phyloP scores from a whole-genome alignment of 2,329 filamentous ascomycete species.

The Hymenoscyphus albidus region DNA sequence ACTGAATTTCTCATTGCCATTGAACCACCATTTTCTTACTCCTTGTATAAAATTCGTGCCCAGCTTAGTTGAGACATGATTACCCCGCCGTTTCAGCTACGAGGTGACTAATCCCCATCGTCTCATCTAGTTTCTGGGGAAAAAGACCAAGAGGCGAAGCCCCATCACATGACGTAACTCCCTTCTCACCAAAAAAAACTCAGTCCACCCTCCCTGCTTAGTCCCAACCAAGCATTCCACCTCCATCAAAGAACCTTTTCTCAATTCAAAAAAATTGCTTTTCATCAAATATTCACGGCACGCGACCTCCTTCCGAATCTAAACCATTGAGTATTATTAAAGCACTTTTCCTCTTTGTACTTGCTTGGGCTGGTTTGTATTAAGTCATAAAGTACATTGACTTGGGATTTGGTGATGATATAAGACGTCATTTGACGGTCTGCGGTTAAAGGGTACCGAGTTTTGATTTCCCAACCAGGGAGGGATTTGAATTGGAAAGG shows the following conservation, averaged over 20 bases:
- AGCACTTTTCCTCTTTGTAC: too few species aligned
- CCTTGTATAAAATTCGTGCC: neutral
- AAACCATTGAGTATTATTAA: too few species aligned
- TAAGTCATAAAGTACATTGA: too few species aligned
- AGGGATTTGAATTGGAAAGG: too few species aligned
- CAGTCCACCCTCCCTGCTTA: constrained; percentile 2
- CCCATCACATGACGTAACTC: constrained; percentile 5
- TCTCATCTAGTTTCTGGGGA: neutral
- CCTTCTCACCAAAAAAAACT: neutral
- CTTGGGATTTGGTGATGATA: too few species aligned
- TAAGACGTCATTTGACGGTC: neutral
- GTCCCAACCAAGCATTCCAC: neutral
- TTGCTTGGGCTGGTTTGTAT: too few species aligned
- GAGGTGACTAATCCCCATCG: too few species aligned
- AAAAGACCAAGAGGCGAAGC: neutral
- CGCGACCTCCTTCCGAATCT: too few species aligned
- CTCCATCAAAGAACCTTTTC: neutral
- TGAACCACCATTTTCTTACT: too few species aligned
- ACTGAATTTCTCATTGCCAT: too few species aligned
- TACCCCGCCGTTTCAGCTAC: neutral
- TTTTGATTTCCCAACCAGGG: neutral
- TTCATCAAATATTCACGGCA: neutral
- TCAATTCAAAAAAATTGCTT: neutral
- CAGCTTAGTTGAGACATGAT: neutral
- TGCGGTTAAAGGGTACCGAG: neutral